Evolutionary conservation across 495 filamentous ascomycete species (phyloP), one percentile per base, ranked within the genome.

Genomic region (Penicillium cataractarum): DNA sequence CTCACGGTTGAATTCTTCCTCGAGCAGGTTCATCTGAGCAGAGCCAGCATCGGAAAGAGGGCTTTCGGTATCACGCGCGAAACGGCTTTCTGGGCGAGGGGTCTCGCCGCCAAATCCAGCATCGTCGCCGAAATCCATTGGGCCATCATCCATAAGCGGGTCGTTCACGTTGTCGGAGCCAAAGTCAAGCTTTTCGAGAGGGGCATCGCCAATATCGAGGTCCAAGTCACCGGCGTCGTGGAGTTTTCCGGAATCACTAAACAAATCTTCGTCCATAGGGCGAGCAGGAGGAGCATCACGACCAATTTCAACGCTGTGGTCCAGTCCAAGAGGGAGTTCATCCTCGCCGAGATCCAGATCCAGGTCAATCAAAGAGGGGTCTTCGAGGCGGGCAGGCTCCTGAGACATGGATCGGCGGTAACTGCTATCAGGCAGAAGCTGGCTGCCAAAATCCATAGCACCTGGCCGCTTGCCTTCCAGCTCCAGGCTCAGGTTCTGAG

Each of bases 251-350:
- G 84, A 80, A 62, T 92, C 90, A 67, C 88, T 89, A 48, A 89
- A 84, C 51, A 92, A 76, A 73, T 93, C 90, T 53, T 92, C 90
- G 60, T 89, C 90, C 26, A 90, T 74, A 7, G 80, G 75, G 53
- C 86, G 81, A 26, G 88, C 79, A 17, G 85, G 78, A 15, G 89
- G 88, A 29, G 89, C 91, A 63, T 94, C 89, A 85, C 91, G 87
- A 71, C 91, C 92, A 66, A 92, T 82, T 86, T 97, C 92, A 62
- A 96, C 85, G 64, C 89, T 93, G 21, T 80, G 75, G 60, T 87
- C 86, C 60, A 80, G 74, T 7, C 74, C 78, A 39, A 78, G 66
- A 19, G 80, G 76, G 6, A 76, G 71, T 52, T 83, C 80, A 53
- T 82, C 76, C 48, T 83, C 80, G 63, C 85, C 82, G 32, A 84